Evolutionary conservation across 1,139 yeast species (phyloP).

Genomic region (Suhomyces yuchorum): DNA sequence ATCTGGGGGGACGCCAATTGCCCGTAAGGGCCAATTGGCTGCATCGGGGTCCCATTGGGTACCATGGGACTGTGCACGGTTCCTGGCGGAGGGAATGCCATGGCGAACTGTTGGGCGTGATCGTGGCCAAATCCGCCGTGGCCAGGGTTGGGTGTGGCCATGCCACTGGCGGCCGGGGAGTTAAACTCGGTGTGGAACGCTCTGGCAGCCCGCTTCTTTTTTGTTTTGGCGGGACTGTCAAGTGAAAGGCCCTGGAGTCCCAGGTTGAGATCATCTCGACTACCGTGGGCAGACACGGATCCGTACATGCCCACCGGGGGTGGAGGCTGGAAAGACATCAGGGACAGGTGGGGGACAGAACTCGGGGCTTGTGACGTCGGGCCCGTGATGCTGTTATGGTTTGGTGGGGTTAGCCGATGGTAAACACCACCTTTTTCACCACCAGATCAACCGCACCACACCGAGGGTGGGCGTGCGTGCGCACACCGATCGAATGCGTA

Average conservation of each 20-base stretch:
- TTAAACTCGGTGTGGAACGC: slow-evolving; percentile 44
- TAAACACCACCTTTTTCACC: neutral
- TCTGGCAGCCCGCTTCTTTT: slow-evolving; percentile 47
- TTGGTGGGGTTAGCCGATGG: neutral
- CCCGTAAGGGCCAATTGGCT: neutral
- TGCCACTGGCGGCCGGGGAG: slow-evolving; percentile 13
- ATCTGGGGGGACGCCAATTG: neutral
- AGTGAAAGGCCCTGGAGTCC: slow-evolving; percentile 13
- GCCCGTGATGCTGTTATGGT: neutral
- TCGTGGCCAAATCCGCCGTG: slow-evolving; percentile 2
- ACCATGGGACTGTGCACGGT: neutral
- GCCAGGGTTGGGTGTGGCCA: slow-evolving; percentile 7
- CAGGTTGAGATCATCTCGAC: slow-evolving; percentile 13
- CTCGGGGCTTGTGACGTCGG: neutral
- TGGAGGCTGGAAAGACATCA: slow-evolving; percentile 15
- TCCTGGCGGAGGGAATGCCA: slow-evolving; percentile 3
- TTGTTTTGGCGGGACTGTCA: slow-evolving; percentile 18
- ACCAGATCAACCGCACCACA: neutral
- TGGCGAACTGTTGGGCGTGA: slow-evolving; percentile 1
- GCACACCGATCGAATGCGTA: neutral
- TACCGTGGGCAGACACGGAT: slow-evolving; percentile 9
- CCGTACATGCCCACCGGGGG: slow-evolving; percentile 12
- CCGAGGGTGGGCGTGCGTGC: neutral
- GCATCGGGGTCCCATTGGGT: neutral
- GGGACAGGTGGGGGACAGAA: neutral